These are phyloP conservation scores for Eleusine indica DNA, from an alignment of 176 grass and related monocot genomes.

Conservation along the genomic window DNA sequence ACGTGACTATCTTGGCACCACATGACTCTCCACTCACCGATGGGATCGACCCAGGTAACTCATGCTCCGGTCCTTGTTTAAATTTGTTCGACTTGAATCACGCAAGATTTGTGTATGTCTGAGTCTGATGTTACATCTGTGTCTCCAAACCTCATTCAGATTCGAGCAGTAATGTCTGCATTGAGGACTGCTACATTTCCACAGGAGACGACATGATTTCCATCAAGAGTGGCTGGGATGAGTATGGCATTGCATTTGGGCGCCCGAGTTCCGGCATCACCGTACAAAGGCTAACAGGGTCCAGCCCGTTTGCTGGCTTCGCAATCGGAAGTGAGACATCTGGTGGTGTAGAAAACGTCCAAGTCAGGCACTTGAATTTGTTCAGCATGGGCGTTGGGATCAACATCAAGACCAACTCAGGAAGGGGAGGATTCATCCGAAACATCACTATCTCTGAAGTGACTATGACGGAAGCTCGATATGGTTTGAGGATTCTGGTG, in stretches of 20 bases:
- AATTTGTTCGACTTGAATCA: neutral
- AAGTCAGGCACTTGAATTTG: slow-evolving; percentile 60
- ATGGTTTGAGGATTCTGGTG: slow-evolving; percentile 60
- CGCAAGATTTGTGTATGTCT: neutral
- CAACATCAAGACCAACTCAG: slow-evolving; percentile 75
- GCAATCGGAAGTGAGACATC: slow-evolving; percentile 76
- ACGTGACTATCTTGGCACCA: slow-evolving; percentile 74
- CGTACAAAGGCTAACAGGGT: slow-evolving; percentile 60
- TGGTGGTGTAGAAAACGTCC: slow-evolving; percentile 63
- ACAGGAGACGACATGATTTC: slow-evolving; percentile 74
- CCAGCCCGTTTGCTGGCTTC: slow-evolving; percentile 61
- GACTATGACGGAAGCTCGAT: slow-evolving; percentile 55
- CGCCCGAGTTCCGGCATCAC: slow-evolving; percentile 69
- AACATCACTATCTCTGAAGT: slow-evolving; percentile 73
- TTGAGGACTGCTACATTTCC: slow-evolving; percentile 81
- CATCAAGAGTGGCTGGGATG: slow-evolving; percentile 79
- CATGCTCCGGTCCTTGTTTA: neutral
- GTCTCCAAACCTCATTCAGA: slow-evolving; percentile 40
- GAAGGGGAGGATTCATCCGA: slow-evolving; percentile 69
- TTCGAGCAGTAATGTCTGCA: slow-evolving; percentile 77
- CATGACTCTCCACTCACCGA: slow-evolving; percentile 82
- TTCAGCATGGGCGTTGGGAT: slow-evolving; percentile 57
- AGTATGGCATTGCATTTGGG: slow-evolving; percentile 73
- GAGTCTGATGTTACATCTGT: slow-evolving; percentile 9
- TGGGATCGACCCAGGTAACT: slow-evolving; percentile 70